phyloP scores from a whole-genome alignment of 2,329 filamentous ascomycete genomes.

The Hortaea werneckii region DNA sequence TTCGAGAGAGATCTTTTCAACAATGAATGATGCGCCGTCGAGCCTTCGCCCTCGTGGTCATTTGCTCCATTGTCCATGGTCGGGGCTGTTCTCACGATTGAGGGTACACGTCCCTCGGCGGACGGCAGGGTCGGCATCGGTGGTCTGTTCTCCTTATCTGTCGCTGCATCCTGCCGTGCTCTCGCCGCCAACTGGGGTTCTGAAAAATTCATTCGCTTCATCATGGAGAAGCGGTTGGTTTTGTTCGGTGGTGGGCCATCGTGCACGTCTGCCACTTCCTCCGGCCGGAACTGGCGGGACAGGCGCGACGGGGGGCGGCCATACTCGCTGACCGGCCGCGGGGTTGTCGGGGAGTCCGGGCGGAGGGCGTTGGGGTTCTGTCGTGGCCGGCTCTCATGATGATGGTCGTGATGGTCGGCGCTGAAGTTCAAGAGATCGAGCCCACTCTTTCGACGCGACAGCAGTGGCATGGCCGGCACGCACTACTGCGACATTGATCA shows the following conservation, averaged over 20 bases:
- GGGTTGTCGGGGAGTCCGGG: not conserved
- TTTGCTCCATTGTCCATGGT: constrained; percentile 41
- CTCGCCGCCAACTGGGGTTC: constrained; percentile 76
- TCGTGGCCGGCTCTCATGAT: not conserved
- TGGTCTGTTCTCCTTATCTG: constrained; percentile 41
- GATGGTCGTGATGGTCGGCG: constrained; percentile 4
- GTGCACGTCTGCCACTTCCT: constrained; percentile 10
- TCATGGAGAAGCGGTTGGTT: constrained; percentile 51
- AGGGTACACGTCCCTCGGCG: constrained; percentile 34
- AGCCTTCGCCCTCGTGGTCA: constrained; percentile 4
- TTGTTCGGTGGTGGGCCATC: constrained; percentile 11
- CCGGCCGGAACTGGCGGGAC: constrained; percentile 15
- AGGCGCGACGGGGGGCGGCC: constrained; percentile 8
- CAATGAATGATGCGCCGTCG: constrained; percentile 11
- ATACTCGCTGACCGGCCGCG: constrained; percentile 11
- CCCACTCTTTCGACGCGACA: constrained; percentile 33
- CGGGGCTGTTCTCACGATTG: constrained; percentile 86
- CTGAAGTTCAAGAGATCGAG: constrained; percentile 26
- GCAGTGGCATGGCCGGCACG: constrained; percentile 25
- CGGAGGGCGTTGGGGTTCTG: not conserved
- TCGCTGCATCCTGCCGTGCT: constrained; percentile 57
- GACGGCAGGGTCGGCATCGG: constrained; percentile 32
- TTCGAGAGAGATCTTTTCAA: constrained; percentile 18
- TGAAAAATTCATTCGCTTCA: constrained; percentile 84
- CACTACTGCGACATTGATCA: constrained; percentile 6